phyloP scores from a whole-genome alignment of 2,329 filamentous ascomycete genomes.

The Pyricularia sp. region DNA sequence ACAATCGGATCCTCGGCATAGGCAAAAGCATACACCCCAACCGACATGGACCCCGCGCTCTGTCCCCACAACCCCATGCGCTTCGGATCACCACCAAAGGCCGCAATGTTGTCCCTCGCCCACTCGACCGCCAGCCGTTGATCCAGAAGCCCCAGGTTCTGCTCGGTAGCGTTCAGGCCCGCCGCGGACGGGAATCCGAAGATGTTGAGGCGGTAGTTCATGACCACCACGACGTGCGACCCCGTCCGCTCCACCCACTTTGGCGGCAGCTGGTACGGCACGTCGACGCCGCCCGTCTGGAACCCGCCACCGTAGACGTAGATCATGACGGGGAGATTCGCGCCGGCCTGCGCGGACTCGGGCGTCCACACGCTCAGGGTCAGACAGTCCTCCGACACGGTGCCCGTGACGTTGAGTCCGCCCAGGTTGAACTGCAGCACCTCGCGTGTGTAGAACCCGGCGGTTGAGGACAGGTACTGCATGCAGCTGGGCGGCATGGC shows the following conservation, averaged over 20 bases:
- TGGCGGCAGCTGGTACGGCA: constrained; percentile 9
- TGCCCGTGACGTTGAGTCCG: constrained; percentile 18
- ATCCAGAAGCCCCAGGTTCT: constrained; percentile 43
- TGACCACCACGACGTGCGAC: constrained; percentile 21
- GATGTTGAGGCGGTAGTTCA: constrained; percentile 26
- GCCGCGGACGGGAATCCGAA: constrained; percentile 19
- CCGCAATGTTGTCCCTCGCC: constrained; percentile 39
- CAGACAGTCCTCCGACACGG: constrained; percentile 14
- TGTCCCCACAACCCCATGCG: constrained; percentile 36
- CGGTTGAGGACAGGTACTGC: background rate
- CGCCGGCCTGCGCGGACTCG: background rate
- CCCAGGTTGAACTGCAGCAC: constrained; percentile 9
- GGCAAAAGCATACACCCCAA: background rate
- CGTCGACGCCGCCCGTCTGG: constrained; percentile 7
- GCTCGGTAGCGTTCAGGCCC: constrained; percentile 13
- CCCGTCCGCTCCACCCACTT: constrained; percentile 5
- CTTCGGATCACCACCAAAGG: constrained; percentile 37
- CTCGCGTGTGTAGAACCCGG: background rate
- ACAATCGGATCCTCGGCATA: constrained; percentile 1
- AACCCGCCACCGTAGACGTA: constrained; percentile 18
- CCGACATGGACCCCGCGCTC: constrained; percentile 21
- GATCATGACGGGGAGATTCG: constrained; percentile 8
- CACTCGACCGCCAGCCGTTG: constrained; percentile 37
- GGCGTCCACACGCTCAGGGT: constrained; percentile 8
- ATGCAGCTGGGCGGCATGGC: background rate